phyloP scores from a whole-genome alignment of 2,329 filamentous ascomycete genomes.

The Orbilia oligospora region DNA sequence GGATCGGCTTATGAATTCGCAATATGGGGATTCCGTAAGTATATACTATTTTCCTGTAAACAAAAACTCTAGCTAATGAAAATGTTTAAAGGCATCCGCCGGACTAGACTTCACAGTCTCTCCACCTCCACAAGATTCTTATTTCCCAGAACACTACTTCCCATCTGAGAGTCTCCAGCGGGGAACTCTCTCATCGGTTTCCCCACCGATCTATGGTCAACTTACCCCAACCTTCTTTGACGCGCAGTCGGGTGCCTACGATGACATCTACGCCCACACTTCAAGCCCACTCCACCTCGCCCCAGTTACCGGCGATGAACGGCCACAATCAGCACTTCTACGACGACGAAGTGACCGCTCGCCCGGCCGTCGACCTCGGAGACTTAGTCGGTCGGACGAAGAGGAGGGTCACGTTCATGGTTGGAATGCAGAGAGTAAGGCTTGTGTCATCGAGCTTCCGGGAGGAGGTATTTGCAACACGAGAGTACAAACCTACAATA shows the following conservation, averaged over 20 bases:
- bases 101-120: slow-evolving; percentile 55
- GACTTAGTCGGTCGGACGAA: slow-evolving; percentile 57
- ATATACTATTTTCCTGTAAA: not conserved
- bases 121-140: slow-evolving; percentile 53
- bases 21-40: slow-evolving; percentile 47
- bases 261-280: slow-evolving; percentile 44
- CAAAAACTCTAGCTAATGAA: not conserved
- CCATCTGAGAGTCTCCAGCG: slow-evolving; percentile 42
- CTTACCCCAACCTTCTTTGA: slow-evolving; percentile 40
- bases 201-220: slow-evolving; percentile 39
- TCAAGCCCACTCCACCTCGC: slow-evolving; percentile 52
- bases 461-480: slow-evolving; percentile 51
- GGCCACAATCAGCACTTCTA: slow-evolving; percentile 49
- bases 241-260: slow-evolving; percentile 39
- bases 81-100: slow-evolving; percentile 14
- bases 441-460: slow-evolving; percentile 45
- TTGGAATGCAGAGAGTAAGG: slow-evolving; percentile 52
- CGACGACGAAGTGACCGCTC: slow-evolving; percentile 54
- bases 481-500: slow-evolving; percentile 56
- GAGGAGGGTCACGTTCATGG: slow-evolving; percentile 54
- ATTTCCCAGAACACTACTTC: slow-evolving; percentile 53
- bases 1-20: slow-evolving; percentile 47
- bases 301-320: slow-evolving; percentile 42
- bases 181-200: slow-evolving; percentile 32
- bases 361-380: slow-evolving; percentile 43